Percentiles rank a stretch among this genome's conserved stretches.
These are phyloP conservation scores for Lentinula lateritia DNA, from an alignment of 768 basidiomycete species.

Conservation along the genomic window DNA sequence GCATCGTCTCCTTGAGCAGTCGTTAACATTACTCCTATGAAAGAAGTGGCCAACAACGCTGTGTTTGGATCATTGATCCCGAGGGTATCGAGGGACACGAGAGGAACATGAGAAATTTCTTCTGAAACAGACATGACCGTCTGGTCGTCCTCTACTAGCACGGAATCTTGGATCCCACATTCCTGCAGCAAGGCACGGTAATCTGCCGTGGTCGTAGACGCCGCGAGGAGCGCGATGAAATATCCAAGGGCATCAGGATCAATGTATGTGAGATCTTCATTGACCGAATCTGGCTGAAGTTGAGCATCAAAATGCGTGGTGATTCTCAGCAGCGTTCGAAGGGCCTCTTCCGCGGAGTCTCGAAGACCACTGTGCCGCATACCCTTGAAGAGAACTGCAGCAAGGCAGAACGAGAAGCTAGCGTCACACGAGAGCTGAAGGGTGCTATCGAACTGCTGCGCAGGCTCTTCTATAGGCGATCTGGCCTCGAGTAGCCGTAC, in stretches of 20 bases:
- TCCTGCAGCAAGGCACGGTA: conserved; percentile 62
- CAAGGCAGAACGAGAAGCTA: conserved; percentile 78
- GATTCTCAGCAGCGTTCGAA: conserved; percentile 59
- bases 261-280: conserved; percentile 33
- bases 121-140: conserved; percentile 31
- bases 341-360: conserved; percentile 52
- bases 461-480: conserved; percentile 57
- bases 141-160: conserved; percentile 33
- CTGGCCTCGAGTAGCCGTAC: conserved; percentile 61
- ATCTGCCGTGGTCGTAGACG: conserved; percentile 49
- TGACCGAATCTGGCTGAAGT: conserved; percentile 18
- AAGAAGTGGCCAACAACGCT: conserved; percentile 70
- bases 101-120: conserved; percentile 36
- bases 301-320: conserved; percentile 30
- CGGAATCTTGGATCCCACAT: conserved; percentile 47
- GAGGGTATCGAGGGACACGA: conserved; percentile 50
- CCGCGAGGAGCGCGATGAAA: conserved; percentile 72
- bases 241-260: conserved; percentile 65
- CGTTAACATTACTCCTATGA: conserved; percentile 68
- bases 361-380: conserved; percentile 63
- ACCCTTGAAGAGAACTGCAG: conserved; percentile 83
- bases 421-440: conserved; percentile 72
- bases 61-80: conserved; percentile 57
- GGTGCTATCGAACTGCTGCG: conserved; percentile 66
- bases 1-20: conserved; percentile 75